phyloP scores from a whole-genome alignment of 2,329 filamentous ascomycete species.

The Penicillium brevicompactum region DNA sequence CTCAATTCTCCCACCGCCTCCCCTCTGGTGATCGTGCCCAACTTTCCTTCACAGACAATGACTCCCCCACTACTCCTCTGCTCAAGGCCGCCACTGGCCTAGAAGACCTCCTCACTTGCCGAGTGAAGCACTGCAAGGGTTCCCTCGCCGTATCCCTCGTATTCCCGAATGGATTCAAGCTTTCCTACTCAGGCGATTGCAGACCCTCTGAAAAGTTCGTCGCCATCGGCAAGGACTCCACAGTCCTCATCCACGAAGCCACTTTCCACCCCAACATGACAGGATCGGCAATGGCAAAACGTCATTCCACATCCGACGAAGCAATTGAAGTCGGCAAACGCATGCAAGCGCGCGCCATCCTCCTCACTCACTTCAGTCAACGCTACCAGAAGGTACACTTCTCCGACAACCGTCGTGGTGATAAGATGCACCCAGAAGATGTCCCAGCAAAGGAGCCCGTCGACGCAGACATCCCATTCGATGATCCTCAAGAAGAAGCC shows the following conservation, averaged over 20 bases:
- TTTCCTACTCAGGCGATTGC: slow-evolving; percentile 94
- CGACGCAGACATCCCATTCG: slow-evolving; percentile 30
- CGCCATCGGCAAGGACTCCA: slow-evolving; percentile 70
- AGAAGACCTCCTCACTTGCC: slow-evolving; percentile 64
- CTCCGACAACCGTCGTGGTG: slow-evolving; percentile 38
- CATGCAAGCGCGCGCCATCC: slow-evolving; percentile 78
- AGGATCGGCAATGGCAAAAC: slow-evolving; percentile 81
- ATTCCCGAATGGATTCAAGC: slow-evolving; percentile 77
- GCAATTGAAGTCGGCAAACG: slow-evolving; percentile 73
- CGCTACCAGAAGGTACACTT: slow-evolving; percentile 76
- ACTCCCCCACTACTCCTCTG: slow-evolving; percentile 36
- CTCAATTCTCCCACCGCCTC: slow-evolving; percentile 34
- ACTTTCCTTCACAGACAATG: slow-evolving; percentile 30
- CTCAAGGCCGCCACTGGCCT: slow-evolving; percentile 62
- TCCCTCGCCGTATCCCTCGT: slow-evolving; percentile 77
- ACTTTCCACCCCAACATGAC: slow-evolving; percentile 88
- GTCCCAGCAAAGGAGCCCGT: slow-evolving; percentile 14
- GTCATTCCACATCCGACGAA: slow-evolving; percentile 85
- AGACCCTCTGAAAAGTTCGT: slow-evolving; percentile 74
- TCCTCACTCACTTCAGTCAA: slow-evolving; percentile 95
- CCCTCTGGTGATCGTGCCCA: slow-evolving; percentile 23
- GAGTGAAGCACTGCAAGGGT: slow-evolving; percentile 76
- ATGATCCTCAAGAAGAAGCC: slow-evolving; percentile 26
- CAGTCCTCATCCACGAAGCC: slow-evolving; percentile 90
- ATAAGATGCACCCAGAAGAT: slow-evolving; percentile 10